These are phyloP conservation scores for Typha latifolia DNA, from an alignment of 176 grass and related monocot genomes.

Conservation along the genomic window DNA sequence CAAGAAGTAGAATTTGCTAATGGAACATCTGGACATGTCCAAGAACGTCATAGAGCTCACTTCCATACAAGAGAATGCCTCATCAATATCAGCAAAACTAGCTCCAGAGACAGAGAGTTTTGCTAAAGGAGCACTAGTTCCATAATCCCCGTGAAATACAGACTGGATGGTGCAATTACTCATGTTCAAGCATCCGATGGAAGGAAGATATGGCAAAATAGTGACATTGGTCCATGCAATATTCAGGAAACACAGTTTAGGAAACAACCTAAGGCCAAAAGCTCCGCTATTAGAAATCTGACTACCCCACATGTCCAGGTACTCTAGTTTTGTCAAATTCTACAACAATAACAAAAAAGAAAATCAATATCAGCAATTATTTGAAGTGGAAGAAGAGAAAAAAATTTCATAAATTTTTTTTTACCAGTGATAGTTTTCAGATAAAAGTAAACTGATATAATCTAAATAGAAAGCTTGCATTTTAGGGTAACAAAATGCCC, in stretches of 20 bases:
- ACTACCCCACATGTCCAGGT: conserved; percentile 90
- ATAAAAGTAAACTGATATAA: no score
- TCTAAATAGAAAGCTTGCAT: no score
- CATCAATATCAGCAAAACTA: conserved; percentile 36
- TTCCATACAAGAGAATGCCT: conserved; percentile 46
- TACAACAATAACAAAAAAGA: conserved; percentile 13
- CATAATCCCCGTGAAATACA: conserved; percentile 34
- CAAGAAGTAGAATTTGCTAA: conserved; percentile 18
- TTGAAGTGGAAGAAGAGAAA: no score
- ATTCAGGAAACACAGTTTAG: conserved; percentile 62
- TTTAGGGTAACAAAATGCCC: no score
- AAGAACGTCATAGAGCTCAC: conserved; percentile 45
- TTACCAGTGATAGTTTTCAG: no score
- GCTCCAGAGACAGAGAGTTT: conserved; percentile 37
- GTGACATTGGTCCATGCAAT: conserved; percentile 67
- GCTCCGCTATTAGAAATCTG: conserved; percentile 55
- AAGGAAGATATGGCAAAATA: conserved; percentile 40
- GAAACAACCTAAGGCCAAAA: conserved; percentile 41
- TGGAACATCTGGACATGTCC: conserved; percentile 45
- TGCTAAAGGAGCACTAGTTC: conserved; percentile 29
- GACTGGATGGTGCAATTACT: conserved; percentile 66
- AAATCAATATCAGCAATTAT: no score
- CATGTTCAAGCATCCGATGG: conserved; percentile 54
- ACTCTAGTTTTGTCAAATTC: conserved; percentile 64
- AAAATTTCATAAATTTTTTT: no score